Base-by-base conservation (phyloP, 208 protist species). In the Trypanosoma vivax region DNA sequence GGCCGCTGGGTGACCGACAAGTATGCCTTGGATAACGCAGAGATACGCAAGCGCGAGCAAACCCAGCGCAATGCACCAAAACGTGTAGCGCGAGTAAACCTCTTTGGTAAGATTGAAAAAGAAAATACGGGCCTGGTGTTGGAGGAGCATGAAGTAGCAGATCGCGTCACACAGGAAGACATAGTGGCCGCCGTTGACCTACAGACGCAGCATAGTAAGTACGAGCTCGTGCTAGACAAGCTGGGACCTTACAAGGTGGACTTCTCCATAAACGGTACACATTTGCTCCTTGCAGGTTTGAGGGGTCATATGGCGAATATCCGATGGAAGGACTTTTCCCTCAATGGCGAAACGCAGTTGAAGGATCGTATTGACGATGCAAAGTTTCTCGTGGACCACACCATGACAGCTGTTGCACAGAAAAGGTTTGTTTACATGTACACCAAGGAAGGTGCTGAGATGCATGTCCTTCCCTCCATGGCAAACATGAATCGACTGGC, bases 341-440 rank as follows among this genome's bases (percentile, higher is more conserved):
- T 98, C 13, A 61, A 88, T 19, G 88, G 82, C n/a, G 96, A 99
- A 63, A 76, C 93, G 16, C 87, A 98, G 50, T 76, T 98, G 10
- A 79, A 93, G 66, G 95, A 98, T 60, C 86, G 88, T 14, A 67
- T 97, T 43, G 84, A 76, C 41, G 96, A 98, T 55, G 90, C 96
- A 25, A 76, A 83, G 38, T 98, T 97, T 55, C 82, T 99, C 25
- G 89, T 99, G 50, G 97, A 99, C 56, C 92, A 99, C 64, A 95
- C 90, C 33, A 96, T 99, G 88, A 94, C 97, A 43, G 98, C 97
- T 5, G 90, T 98, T 11, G 98, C 97, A 21, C 98, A 99, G 88
- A 98, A 98, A 60, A 98, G 98, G 72, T 97, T 98, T 65, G 86
- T 97, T 11, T 99, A 98, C 79, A 97, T 99, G 73, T 99, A 99